phyloP scores from a whole-genome alignment of 2,329 filamentous ascomycete species.

The Ascochyta viciae-villosae region DNA sequence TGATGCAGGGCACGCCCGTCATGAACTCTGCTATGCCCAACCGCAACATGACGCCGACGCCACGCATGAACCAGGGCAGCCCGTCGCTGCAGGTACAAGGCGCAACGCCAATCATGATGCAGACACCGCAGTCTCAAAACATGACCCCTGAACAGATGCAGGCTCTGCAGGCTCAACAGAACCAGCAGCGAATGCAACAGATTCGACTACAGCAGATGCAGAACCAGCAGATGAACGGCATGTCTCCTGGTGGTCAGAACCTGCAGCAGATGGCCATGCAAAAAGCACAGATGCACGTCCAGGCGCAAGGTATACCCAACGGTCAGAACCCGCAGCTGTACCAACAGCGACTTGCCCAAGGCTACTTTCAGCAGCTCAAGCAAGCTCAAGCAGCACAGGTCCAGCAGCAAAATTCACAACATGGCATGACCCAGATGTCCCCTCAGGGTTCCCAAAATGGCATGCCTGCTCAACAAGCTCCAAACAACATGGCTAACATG shows the following conservation, averaged over 20 bases:
- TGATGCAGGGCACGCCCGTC: constrained; percentile 48
- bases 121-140: constrained; percentile 40
- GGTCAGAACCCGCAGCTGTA: constrained; percentile 37
- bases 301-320: constrained; percentile 41
- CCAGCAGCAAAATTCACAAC: constrained; percentile 34
- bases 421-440: constrained; percentile 43
- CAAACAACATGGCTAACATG: constrained; percentile 37
- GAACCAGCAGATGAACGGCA: constrained; percentile 19
- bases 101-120: constrained; percentile 49
- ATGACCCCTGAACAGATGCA: constrained; percentile 48
- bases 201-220: constrained; percentile 14
- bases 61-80: constrained; percentile 48
- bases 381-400: constrained; percentile 27
- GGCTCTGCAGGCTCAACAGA: constrained; percentile 34
- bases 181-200: constrained; percentile 34
- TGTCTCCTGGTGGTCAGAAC: constrained; percentile 28
- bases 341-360: constrained; percentile 35
- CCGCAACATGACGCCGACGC: constrained; percentile 50
- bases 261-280: constrained; percentile 42
- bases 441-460: constrained; percentile 32
- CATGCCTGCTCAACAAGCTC: constrained; percentile 32
- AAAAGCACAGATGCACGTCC: constrained; percentile 42
- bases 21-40: constrained; percentile 48
- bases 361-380: constrained; percentile 31
- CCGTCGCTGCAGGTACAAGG: constrained; percentile 45